phyloP scores from a whole-genome alignment of 139 green algal genomes.

The Chlamydomonas asymmetrica region DNA sequence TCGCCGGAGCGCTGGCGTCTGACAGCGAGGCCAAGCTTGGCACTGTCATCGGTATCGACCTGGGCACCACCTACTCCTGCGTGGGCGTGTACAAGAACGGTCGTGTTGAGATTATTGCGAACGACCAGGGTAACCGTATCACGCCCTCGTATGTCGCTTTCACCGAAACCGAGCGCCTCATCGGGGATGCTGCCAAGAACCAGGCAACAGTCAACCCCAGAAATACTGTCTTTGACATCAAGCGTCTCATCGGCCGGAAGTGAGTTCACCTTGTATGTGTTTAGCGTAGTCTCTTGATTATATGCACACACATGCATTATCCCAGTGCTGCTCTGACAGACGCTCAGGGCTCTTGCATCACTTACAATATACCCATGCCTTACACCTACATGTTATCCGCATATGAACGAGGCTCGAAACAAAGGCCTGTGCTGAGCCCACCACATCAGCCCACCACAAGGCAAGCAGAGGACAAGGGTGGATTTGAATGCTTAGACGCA shows the following conservation, averaged over 20 bases:
- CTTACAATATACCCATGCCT: too few relatives aligned
- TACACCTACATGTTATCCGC: too few relatives aligned
- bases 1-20: too few relatives aligned
- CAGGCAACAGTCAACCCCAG: conserved; percentile 92
- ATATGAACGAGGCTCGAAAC: too few relatives aligned
- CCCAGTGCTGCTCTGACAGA: too few relatives aligned
- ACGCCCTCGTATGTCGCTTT: conserved; percentile 95
- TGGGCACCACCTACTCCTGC: conserved; percentile 90
- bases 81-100: conserved; percentile 98
- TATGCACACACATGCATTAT: too few relatives aligned
- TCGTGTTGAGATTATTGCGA: conserved; percentile 92
- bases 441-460: too few relatives aligned
- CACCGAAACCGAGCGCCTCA: conserved; percentile 92
- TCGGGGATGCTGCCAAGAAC: conserved; percentile 93
- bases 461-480: too few relatives aligned
- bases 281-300: too few relatives aligned
- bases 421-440: too few relatives aligned
- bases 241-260: conserved; percentile 91
- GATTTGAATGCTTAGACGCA: too few relatives aligned
- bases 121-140: conserved; percentile 92
- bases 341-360: too few relatives aligned
- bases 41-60: conserved; percentile 72
- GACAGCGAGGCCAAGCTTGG: not conserved
- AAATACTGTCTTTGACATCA: conserved; percentile 96
- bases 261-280: not conserved